Evolutionary conservation across 495 filamentous ascomycete genomes (phyloP).

Genomic region (Beverwykella pulmonaria): DNA sequence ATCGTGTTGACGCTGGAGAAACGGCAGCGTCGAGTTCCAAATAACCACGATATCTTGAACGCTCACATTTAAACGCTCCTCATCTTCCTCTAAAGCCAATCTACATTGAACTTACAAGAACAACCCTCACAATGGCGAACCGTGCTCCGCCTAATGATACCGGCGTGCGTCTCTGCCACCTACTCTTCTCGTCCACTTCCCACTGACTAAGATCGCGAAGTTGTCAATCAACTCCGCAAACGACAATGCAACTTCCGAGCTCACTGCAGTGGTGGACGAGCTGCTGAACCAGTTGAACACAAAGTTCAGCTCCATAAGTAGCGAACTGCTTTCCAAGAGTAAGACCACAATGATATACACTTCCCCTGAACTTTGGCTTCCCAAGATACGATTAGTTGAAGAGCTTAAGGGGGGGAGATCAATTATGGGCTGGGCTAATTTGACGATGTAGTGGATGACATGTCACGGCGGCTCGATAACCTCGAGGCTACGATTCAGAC

Average conservation of each 20-base stretch:
- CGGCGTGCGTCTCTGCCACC: background rate
- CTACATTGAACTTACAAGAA: background rate
- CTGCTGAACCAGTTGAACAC: constrained; percentile 78
- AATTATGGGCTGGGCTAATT: background rate
- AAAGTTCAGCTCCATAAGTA: constrained; percentile 80
- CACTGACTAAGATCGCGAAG: background rate
- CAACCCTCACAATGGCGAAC: background rate
- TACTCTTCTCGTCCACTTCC: background rate
- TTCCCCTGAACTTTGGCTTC: too few species aligned
- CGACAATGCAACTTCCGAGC: constrained; percentile 55
- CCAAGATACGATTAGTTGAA: too few species aligned
- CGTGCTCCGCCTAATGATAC: constrained; percentile 2
- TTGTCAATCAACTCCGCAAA: background rate
- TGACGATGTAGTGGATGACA: constrained; percentile 77
- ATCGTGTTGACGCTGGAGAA: background rate
- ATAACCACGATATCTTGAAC: background rate
- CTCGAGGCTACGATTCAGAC: constrained; percentile 73
- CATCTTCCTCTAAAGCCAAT: background rate
- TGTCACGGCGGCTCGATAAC: constrained; percentile 85
- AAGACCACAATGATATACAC: too few species aligned
- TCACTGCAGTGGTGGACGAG: constrained; percentile 79
- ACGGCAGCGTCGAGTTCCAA: background rate
- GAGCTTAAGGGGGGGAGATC: too few species aligned
- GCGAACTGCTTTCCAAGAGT: constrained; percentile 89
- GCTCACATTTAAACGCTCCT: background rate